Base-by-base conservation (phyloP, 2,329 filamentous ascomycete species). In the Botrytis hyacinthi region DNA sequence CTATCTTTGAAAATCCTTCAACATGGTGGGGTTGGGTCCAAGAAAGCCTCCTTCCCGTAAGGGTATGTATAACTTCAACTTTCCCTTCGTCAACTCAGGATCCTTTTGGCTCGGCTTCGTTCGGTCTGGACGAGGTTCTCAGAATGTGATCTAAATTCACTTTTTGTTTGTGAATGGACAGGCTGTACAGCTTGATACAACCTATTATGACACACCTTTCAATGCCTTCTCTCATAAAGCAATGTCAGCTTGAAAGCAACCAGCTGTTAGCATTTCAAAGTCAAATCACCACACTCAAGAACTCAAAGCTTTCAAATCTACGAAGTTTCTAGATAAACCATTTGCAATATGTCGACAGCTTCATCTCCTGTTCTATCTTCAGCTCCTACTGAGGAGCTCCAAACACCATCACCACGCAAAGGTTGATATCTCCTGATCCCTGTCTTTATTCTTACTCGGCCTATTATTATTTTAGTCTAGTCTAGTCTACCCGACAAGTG, bases 41-140 rank as follows among this genome's bases (percentile, higher is more conserved):
- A 89, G 88, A 82, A 87, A 86, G 80, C 86, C 87, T 76, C 90
- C 89, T 60, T 91, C 89, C 83, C 89, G 91, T 80, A 93, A 92
- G 88, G 92, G 92, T 92, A 88, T 82, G 89, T 87, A 79, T 66
- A 57, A n/a, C 69, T 46, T 59, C 42, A 60, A 44, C 37, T 44
- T 35, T 67, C 14, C 20, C 16, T 51, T 18, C 14, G 9, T 70
- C 32, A 3, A 29, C 48, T 59, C 40, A 14, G 22, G 26, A 37
- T 44, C 26, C 5, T 3, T 60, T 14, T 54, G 48, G 26, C 12
- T 18, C 20, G 46, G 20, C 16, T 9, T 65, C 46, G 1, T 18
- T 68, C 9, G 37, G 20, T 16, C n/a, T 12, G 4, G 12, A 44
- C 10, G n/a, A 14, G 37, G 10, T 20, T 40, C 20, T 42, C 37